Evolutionary conservation across 2,329 filamentous ascomycete genomes (phyloP), one percentile per base, ranked within the genome.

Genomic region (Clarireedia sp.): DNA sequence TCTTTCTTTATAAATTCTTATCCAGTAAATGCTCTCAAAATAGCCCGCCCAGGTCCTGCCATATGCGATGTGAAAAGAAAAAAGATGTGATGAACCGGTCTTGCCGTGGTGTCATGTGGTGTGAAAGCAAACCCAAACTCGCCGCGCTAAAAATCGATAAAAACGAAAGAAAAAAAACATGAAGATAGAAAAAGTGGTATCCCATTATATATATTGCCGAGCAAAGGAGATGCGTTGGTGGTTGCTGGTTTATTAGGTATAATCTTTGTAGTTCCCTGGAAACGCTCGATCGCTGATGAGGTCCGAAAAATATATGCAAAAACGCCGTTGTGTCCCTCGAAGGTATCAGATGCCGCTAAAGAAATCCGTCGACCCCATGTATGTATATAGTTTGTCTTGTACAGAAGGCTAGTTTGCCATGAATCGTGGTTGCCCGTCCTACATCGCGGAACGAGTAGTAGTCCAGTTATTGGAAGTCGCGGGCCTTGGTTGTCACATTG

Each of bases 401-500:
- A 60, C 54, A 44, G 44, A 37, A 52, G 46, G 46, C 46, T 51
- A 37, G 48, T 47, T 41, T 49, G 57, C 46, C 57, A 56, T 59
- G 59, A 57, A 59, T 61, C 57, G 58, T 55, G 64, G 60, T 53
- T 66, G 64, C 64, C 62, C 65, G 56, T 59, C 48, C 63, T 68
- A 66, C 57, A 62, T 63, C 73, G 72, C 83, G 5, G 76, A 76
- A 3, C 78, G 78, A 38, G 73, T 72, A 64, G 64, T 82, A 63
- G 80, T 78, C 47, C 75, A 70, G 60, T 66, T 74, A 57, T 59
- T 60, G 36, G 61, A 65, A 60, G 57, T 71, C 70, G 45, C 62
- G 67, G 67, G 64, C 66, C 61, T 67, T 82, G 78, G 73, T 82
- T 81, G 78, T 88, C 87, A 96, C 78, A 95, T 95, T 63, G 86